Base-by-base conservation (phyloP, 257 asterid species). In the Fraxinus pennsylvanica region DNA sequence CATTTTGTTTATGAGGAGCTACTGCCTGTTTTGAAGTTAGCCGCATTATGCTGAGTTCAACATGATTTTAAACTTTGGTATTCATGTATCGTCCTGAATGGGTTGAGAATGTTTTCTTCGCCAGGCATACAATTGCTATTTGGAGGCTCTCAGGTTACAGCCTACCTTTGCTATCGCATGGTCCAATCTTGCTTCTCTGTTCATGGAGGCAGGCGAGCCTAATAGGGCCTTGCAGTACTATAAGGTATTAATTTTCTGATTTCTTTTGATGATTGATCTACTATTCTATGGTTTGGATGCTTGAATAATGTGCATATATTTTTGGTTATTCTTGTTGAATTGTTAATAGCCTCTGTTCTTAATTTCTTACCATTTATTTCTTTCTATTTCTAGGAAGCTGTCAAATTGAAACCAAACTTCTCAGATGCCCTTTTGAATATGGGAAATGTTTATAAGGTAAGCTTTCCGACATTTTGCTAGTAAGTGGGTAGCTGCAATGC, bases 121-220 rank as follows among this genome's bases (percentile, higher is more conserved):
- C 69, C 82, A 96, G 99, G 98, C 99, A 39, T 93, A 90, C 86
- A 92, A 89, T 84, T 96, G 98, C 82, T 96, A 93, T 82, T 73
- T 90, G 76, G 99, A 96, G 61, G 99, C 99, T 77, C 89, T 96
- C 66, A 91, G 92, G 59, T 88, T 96, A 82, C 97, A 96, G 71
- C 99, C 99, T 74, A 85, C 92, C 30, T 96, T 96, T 89, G 98
- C 99, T 80, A 90, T 96, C 81, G 99, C 99, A 45, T 96, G 99
- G 99, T 96, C 99, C 87, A 93, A 93, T 87, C 97, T 96, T 82
- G 99, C 99, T 85, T 97, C 97, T 41, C 91, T 96, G 85, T 93
- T 90, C 82, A 96, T 93, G 99, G 99, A 96, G 83, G 91, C 94
- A 21, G 96, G 98, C 66, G 98, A 96, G 87, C 92, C 90, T 73